Evolutionary conservation across 441 rosid species (phyloP).

Genomic region (Metrosideros polymorpha): DNA sequence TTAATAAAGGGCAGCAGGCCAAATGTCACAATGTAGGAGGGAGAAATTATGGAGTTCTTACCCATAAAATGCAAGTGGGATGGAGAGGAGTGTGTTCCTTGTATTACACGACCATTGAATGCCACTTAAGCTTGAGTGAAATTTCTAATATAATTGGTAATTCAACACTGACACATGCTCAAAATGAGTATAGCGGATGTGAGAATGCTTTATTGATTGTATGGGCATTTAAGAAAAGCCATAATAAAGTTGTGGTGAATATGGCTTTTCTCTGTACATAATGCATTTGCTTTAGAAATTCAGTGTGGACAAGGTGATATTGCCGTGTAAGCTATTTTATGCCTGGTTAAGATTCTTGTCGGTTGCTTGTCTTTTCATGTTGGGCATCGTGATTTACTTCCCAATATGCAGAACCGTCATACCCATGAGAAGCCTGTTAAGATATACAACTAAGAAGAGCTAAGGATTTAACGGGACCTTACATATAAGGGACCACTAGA

Average conservation of each 20-base stretch:
- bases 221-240: not conserved
- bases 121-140: not conserved
- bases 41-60: not conserved
- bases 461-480: slow-evolving; percentile 7
- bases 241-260: slow-evolving; percentile 24
- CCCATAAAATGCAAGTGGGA: not conserved
- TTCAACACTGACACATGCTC: not conserved
- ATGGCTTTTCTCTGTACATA: slow-evolving; percentile 33
- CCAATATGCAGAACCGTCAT: slow-evolving; percentile 66
- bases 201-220: not conserved
- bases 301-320: not conserved
- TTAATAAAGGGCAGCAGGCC: not conserved
- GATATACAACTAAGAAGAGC: slow-evolving; percentile 68
- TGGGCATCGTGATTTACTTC: not conserved
- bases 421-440: slow-evolving; percentile 82
- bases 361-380: not conserved
- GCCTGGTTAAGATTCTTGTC: not conserved
- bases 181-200: not conserved
- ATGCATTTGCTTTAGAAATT: not conserved
- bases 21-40: not conserved
- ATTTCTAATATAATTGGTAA: not conserved
- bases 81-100: not conserved
- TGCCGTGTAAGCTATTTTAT: not conserved
- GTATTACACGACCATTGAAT: not conserved
- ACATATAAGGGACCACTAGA: not conserved